Percentiles rank a stretch among this genome's conserved stretches.
Conservation (phyloP, 257 asterid species). For the Voacanga thouarsii region DNA sequence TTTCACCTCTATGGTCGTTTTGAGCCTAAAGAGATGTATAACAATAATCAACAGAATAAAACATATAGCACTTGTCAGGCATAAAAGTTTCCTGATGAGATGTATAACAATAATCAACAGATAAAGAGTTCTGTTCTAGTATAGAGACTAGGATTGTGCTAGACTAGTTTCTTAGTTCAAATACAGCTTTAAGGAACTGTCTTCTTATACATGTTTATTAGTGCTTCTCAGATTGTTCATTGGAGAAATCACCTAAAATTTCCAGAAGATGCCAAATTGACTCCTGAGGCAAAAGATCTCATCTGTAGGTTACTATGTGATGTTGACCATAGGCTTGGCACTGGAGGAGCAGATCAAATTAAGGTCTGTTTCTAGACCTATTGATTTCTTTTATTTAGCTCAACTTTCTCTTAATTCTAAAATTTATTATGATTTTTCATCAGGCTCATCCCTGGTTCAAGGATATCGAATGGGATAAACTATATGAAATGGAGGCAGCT, state of each 20-base stretch:
- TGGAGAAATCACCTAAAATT: slow-evolving; percentile 90
- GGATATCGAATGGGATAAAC: slow-evolving; percentile 79
- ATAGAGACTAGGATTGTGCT: too few species aligned
- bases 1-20: background rate
- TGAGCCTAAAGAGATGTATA: background rate
- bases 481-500: slow-evolving; percentile 97
- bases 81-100: too few species aligned
- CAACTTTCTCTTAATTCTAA: slow-evolving; percentile 12
- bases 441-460: slow-evolving; percentile 96
- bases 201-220: slow-evolving; percentile 10
- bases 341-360: slow-evolving; percentile 81
- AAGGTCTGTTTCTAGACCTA: slow-evolving; percentile 45
- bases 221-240: slow-evolving; percentile 75
- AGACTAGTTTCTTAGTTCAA: background rate
- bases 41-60: background rate
- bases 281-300: slow-evolving; percentile 87
- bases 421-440: slow-evolving; percentile 20
- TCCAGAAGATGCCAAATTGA: slow-evolving; percentile 70
- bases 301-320: slow-evolving; percentile 83
- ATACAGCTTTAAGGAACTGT: slow-evolving; percentile 4
- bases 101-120: too few species aligned
- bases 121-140: too few species aligned
- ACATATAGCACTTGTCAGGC: too few species aligned
- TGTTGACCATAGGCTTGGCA: slow-evolving; percentile 93
- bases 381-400: slow-evolving; percentile 6